phyloP scores from a whole-genome alignment of 176 grass and related monocot species.

The maize (Zea mays) region DNA sequence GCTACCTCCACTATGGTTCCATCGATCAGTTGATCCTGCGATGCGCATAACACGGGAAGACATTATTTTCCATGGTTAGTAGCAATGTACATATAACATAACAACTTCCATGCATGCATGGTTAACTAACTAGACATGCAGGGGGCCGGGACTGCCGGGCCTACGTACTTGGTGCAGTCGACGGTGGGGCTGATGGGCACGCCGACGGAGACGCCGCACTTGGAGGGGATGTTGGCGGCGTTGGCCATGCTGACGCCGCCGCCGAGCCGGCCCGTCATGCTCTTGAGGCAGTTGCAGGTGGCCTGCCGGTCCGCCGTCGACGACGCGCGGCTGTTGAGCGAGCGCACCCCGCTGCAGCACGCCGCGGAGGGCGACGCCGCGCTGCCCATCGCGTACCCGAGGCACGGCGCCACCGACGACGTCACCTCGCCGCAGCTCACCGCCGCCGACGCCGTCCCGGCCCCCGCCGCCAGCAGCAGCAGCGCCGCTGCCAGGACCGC shows the following conservation, averaged over 20 bases:
- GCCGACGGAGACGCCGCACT: slow-evolving; percentile 5
- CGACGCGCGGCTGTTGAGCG: slow-evolving; percentile 29
- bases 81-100: too few relatives aligned
- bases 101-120: too few relatives aligned
- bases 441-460: neutral
- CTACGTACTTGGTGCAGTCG: neutral
- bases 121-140: too few relatives aligned
- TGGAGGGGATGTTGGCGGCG: neutral
- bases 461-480: too few relatives aligned
- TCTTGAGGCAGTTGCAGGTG: slow-evolving; percentile 54
- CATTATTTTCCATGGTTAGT: too few relatives aligned
- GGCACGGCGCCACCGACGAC: slow-evolving; percentile 44
- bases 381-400: slow-evolving; percentile 37
- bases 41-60: too few relatives aligned
- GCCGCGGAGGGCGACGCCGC: neutral
- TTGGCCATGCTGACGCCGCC: slow-evolving; percentile 29
- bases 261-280: slow-evolving; percentile 44
- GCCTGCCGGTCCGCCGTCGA: slow-evolving; percentile 35
- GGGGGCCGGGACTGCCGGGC: too few relatives aligned
- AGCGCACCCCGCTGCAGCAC: slow-evolving; percentile 51
- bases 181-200: slow-evolving; percentile 33
- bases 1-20: too few relatives aligned
- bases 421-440: slow-evolving; percentile 43
- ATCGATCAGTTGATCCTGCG: too few relatives aligned
- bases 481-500: neutral